A percentile compares a stretch with the other conserved stretches of the same genome.
phyloP scores from a whole-genome alignment of 495 filamentous ascomycete species.

The Penicillium ochrochloron region DNA sequence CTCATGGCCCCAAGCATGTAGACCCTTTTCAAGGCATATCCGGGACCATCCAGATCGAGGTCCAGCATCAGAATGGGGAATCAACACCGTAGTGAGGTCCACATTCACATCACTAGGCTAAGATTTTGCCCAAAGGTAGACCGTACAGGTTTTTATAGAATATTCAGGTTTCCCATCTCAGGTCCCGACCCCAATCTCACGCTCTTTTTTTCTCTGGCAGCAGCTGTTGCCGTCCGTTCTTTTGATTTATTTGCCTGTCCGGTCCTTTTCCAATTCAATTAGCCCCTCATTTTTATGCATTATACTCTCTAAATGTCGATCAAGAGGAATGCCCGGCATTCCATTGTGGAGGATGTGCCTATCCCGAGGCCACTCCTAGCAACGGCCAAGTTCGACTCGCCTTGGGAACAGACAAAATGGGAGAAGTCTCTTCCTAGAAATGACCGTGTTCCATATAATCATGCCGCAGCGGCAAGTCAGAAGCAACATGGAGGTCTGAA shows the following conservation, averaged over 20 bases:
- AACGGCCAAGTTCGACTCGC: conserved; percentile 32
- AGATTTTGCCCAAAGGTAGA: neutral
- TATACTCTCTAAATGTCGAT: conserved; percentile 21
- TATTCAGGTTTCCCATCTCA: conserved; percentile 1
- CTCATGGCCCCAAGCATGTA: neutral
- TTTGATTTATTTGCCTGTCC: conserved; percentile 3
- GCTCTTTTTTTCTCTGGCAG: conserved; percentile 11
- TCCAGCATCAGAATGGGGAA: conserved; percentile 15
- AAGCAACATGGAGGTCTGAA: conserved; percentile 14
- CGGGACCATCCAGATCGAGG: conserved; percentile 9
- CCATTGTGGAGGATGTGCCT: conserved; percentile 30
- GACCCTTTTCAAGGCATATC: neutral
- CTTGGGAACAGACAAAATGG: conserved; percentile 29
- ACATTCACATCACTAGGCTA: conserved; percentile 8
- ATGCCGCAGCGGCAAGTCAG: neutral
- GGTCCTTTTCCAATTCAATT: neutral
- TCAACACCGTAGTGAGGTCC: conserved; percentile 9
- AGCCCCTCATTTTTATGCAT: conserved; percentile 2
- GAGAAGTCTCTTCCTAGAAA: conserved; percentile 31
- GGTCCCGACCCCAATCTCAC: neutral
- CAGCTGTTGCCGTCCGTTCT: conserved; percentile 11
- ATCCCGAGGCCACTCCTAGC: conserved; percentile 28
- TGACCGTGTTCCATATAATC: conserved; percentile 19
- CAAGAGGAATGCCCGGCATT: conserved; percentile 12
- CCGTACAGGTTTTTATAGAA: conserved; percentile 5